Evolutionary conservation across 495 filamentous ascomycete species (phyloP).

Genomic region (Tuber borchii): DNA sequence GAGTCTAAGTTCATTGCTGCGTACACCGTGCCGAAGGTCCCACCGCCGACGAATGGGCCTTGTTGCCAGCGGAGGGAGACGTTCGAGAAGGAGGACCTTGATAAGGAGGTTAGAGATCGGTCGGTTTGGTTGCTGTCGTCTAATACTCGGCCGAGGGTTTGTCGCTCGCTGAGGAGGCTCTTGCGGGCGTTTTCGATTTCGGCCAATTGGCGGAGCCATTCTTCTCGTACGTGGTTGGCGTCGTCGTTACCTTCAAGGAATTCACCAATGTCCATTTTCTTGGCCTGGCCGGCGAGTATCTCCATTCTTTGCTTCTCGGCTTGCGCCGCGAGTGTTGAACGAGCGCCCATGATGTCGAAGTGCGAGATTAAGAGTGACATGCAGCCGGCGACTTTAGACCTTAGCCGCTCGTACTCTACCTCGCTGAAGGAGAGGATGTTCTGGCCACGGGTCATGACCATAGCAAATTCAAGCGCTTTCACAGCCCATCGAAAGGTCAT

Average conservation of each 20-base stretch:
- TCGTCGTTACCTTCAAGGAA: constrained; percentile 83
- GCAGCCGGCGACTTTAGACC: constrained; percentile 87
- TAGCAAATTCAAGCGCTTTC: constrained; percentile 87
- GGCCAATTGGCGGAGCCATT: constrained; percentile 61
- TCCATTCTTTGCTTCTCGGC: constrained; percentile 81
- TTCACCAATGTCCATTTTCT: constrained; percentile 65
- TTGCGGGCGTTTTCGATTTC: constrained; percentile 72
- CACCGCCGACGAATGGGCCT: constrained; percentile 92
- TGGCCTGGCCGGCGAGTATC: constrained; percentile 63
- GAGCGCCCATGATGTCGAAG: constrained; percentile 97
- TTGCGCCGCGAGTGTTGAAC: constrained; percentile 85
- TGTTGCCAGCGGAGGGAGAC: constrained; percentile 95
- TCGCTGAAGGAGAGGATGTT: constrained; percentile 84
- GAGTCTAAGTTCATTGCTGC: constrained; percentile 94
- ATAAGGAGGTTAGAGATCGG: constrained; percentile 84
- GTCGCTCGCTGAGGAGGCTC: constrained; percentile 76
- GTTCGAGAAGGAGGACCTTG: constrained; percentile 79
- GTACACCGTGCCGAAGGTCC: constrained; percentile 95
- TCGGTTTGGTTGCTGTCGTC: constrained; percentile 94
- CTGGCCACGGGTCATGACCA: constrained; percentile 88
- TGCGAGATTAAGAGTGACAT: constrained; percentile 97
- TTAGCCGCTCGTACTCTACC: constrained; percentile 70
- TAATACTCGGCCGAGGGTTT: constrained; percentile 78
- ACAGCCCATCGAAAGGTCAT: constrained; percentile 98
- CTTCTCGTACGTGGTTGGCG: constrained; percentile 60